Evolutionary conservation across 2,329 filamentous ascomycete species (phyloP), one percentile per base, ranked within the genome.

Genomic region (Alternaria novae-zelandiae): DNA sequence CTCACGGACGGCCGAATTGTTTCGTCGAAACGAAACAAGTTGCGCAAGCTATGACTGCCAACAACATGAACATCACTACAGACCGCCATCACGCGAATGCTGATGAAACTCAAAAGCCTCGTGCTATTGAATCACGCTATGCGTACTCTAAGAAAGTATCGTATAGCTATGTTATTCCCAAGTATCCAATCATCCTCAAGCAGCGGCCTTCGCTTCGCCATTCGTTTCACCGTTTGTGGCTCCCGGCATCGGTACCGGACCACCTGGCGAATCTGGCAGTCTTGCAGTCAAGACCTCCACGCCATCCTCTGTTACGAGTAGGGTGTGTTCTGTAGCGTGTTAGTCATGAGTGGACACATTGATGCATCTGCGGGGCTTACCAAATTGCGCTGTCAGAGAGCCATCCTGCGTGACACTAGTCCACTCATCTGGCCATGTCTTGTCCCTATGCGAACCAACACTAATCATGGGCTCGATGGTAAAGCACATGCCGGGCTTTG

Each of bases 381-480:
- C 91, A 76, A 99, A 99, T 78, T 99, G 96, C 10, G 96, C 96
- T 15, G 94, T 97, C 77, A 88, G 86, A 81, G 91, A 92, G 54
- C 96, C 96, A 78, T 99, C 96, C 60, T 90, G 88, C 0, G 96
- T 99, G 6, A 93, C 92, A 81, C 94, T 97, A 1, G 96, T 99
- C 96, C 96, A 99, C 83, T 98, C 93, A 79, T 99, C 96, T 0
- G 96, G 96, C 96, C 96, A 99, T 0, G 94, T 98, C 79, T 96
- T 91, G 77, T 99, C 96, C 67, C 89, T 89, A 81, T 97, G 92
- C 65, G 92, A 94, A 62, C 96, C 96, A 59, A 97, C 81, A 44
- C 93, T 94, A 78, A 99, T 94, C 96, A 99, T 99, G 15, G 96
- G 96, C 83, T 99, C 96, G 65, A 99, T 99, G 0, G 96, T 99